Conservation (phyloP, 2,329 filamentous ascomycete species). For the Aspergillus eucalypticola region DNA sequence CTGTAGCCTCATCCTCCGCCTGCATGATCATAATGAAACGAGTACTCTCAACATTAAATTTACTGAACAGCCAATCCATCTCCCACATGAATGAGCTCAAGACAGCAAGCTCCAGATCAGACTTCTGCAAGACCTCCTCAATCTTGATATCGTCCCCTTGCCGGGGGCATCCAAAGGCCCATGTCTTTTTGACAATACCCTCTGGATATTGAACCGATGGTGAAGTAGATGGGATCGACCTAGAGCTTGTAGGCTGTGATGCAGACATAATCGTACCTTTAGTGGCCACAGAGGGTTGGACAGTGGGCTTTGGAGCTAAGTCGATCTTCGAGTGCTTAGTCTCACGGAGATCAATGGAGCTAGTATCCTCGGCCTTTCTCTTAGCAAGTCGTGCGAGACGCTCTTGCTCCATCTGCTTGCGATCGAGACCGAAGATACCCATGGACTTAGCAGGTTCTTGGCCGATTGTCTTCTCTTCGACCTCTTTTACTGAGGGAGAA, state of each 20-base stretch:
- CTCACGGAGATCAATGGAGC: slow-evolving; percentile 29
- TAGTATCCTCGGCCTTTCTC: slow-evolving; percentile 50
- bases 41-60: slow-evolving; percentile 63
- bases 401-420: slow-evolving; percentile 83
- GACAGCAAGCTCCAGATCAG: slow-evolving; percentile 71
- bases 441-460: slow-evolving; percentile 1
- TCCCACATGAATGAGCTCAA: slow-evolving; percentile 89
- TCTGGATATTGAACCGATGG: slow-evolving; percentile 49
- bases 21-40: slow-evolving; percentile 67
- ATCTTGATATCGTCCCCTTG: slow-evolving; percentile 75
- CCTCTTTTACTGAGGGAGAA: background rate
- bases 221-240: slow-evolving; percentile 16
- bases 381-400: slow-evolving; percentile 69
- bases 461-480: background rate
- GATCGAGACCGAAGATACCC: slow-evolving; percentile 62
- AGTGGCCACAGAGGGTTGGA: background rate
- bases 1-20: slow-evolving; percentile 52
- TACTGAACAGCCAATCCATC: slow-evolving; percentile 73
- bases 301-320: background rate
- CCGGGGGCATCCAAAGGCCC: slow-evolving; percentile 64
- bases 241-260: background rate
- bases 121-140: slow-evolving; percentile 78
- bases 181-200: slow-evolving; percentile 80
- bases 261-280: background rate
- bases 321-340: slow-evolving; percentile 28